Percentiles rank a stretch among this genome's conserved stretches.
These are phyloP conservation scores for Eimeria brunetti DNA, from an alignment of 169 alveolate genomes.

Conservation along the genomic window DNA sequence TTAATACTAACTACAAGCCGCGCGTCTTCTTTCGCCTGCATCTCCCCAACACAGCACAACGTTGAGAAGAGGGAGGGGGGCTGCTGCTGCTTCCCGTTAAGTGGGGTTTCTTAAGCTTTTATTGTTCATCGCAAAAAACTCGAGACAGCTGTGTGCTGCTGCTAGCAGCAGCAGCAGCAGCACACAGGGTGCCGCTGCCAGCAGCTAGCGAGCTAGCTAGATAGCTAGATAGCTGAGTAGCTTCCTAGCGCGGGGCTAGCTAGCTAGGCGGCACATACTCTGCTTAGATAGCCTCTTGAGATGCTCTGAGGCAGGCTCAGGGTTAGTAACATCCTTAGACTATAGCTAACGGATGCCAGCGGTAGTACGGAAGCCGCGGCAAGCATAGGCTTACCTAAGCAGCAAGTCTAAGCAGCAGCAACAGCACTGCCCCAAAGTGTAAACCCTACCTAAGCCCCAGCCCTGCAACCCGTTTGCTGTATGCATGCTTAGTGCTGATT, in stretches of 20 bases:
- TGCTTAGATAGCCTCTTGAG: neutral
- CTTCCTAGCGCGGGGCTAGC: no score
- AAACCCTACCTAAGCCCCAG: no score
- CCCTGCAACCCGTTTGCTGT: no score
- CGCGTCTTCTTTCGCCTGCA: conserved; percentile 1
- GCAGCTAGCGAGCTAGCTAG: neutral
- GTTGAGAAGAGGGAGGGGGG: conserved; percentile 33
- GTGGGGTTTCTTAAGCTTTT: conserved; percentile 12
- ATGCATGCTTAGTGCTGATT: no score
- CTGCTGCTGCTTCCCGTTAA: conserved; percentile 1
- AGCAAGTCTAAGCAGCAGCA: no score
- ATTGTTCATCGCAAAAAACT: conserved; percentile 35
- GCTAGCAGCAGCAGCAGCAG: no score
- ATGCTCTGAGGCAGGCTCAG: neutral
- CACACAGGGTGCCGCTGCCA: neutral
- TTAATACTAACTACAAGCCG: no score
- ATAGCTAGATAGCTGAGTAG: neutral
- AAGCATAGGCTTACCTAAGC: neutral
- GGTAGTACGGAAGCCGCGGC: neutral
- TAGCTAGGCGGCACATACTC: no score
- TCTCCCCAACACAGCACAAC: conserved; percentile 21
- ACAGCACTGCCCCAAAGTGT: no score
- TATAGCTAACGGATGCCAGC: neutral
- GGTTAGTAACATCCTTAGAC: neutral
- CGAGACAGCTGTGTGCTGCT: conserved; percentile 40